phyloP scores from a whole-genome alignment of 768 basidiomycete species.

The Suillus sp. region DNA sequence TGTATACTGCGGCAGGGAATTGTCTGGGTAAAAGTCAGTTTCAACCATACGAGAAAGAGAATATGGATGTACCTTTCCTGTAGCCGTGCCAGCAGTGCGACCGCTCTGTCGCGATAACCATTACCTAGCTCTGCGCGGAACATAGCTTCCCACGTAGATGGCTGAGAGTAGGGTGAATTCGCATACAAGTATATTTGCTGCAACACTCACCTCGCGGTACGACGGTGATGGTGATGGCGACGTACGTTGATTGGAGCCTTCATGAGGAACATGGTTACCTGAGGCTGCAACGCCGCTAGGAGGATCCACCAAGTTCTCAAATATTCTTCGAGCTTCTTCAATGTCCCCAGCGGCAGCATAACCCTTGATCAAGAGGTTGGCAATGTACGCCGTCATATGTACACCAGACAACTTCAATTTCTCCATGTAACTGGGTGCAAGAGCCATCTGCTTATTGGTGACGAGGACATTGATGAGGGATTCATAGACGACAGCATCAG shows the following conservation, averaged over 20 bases:
- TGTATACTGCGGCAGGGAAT: slow-evolving; percentile 78
- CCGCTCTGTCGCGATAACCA: slow-evolving; percentile 71
- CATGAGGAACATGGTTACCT: slow-evolving; percentile 82
- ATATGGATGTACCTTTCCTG: slow-evolving; percentile 59
- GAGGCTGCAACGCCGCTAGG: slow-evolving; percentile 83
- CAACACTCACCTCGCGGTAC: slow-evolving; percentile 32
- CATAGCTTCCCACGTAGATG: slow-evolving; percentile 96
- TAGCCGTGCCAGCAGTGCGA: slow-evolving; percentile 68
- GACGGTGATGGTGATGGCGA: slow-evolving; percentile 44
- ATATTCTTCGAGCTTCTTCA: slow-evolving; percentile 70
- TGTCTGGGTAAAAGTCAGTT: slow-evolving; percentile 43
- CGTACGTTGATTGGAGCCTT: slow-evolving; percentile 32
- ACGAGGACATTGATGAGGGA: slow-evolving; percentile 86
- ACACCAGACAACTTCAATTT: slow-evolving; percentile 65
- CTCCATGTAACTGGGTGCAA: slow-evolving; percentile 66
- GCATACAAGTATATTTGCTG: neutral
- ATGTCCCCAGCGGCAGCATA: slow-evolving; percentile 71
- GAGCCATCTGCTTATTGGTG: slow-evolving; percentile 74
- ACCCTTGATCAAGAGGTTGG: slow-evolving; percentile 64
- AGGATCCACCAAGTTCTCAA: slow-evolving; percentile 81
- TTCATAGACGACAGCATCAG: slow-evolving; percentile 89
- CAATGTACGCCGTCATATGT: slow-evolving; percentile 94
- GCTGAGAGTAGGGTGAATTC: slow-evolving; percentile 42
- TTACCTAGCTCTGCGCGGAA: slow-evolving; percentile 85
- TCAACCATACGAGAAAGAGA: neutral